Base-by-base conservation (phyloP, 768 basidiomycete species). In the Cyclocybe cylindracea region DNA sequence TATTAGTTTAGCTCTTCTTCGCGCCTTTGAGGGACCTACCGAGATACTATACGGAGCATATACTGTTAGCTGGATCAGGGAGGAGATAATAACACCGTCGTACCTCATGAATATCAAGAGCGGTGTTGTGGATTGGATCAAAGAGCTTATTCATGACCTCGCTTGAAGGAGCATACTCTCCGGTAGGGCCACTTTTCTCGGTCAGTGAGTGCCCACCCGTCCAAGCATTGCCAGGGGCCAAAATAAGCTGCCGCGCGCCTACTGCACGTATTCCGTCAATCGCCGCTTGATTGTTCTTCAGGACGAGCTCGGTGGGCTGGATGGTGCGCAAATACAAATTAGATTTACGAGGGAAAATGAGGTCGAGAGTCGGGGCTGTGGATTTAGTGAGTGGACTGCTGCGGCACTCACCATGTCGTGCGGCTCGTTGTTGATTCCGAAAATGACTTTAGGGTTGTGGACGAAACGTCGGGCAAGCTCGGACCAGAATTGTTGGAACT, bases 21-120 rank as follows among this genome's bases (percentile, higher is more conserved):
- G 1, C 16, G 16, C 1, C 16, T 16, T 16, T 16, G 16, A 16
- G 1, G 16, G 16, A 29, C 51, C 24, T 29, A 54, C 51, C 55
- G 14, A 56, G 42, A 18, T 59, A 56, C 58, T 59, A 24, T 8
- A 38, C 24, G 18, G 16, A 18, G 9, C 16, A 19, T 1, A 39
- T 14, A 39, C 33, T 4, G 2, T 59, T 51, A 35, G 52, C 44
- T 10, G 47, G 35, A 44, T 48, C 16, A 5, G 31, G 5, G 48
- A 18, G 34, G 48, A 39, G 39, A 7, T 41, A 14, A 31, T 29
- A 39, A 13, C 16, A n/a, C 13, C 41, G 8, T 57, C 63, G 9
- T 39, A 73, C 71, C 65, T 78, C 77, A 51, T 78, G 77, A 14
- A 77, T 59, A 58, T 78, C 76, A 48, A 78, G 75, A n/a, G 75